Conservation (phyloP, 495 filamentous ascomycete genomes). For the Aspergillus campestris region DNA sequence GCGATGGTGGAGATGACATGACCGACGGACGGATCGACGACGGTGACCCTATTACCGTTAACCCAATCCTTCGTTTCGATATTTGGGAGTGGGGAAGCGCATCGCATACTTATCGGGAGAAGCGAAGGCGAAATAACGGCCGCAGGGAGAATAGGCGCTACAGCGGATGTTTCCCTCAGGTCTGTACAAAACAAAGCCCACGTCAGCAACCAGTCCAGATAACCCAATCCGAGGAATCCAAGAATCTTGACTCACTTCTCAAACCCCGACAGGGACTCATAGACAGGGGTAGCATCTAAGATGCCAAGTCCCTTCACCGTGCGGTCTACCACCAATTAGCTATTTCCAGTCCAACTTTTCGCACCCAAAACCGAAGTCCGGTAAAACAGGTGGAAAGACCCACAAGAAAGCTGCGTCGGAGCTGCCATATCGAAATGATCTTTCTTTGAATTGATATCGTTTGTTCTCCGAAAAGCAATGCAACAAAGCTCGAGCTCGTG, state of each 20-base stretch:
- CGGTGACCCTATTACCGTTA: conserved; percentile 55
- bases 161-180: conserved; percentile 93
- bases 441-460: too few relatives aligned
- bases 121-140: conserved; percentile 92
- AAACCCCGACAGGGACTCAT: conserved; percentile 79
- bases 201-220: conserved; percentile 11
- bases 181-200: conserved; percentile 31
- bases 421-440: conserved; percentile 54
- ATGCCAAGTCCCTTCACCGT: conserved; percentile 94
- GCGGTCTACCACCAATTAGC: conserved; percentile 49
- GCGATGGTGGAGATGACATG: conserved; percentile 65
- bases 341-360: conserved; percentile 3
- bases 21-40: conserved; percentile 75
- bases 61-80: neutral
- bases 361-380: neutral
- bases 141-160: conserved; percentile 87
- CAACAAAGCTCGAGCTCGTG: too few relatives aligned
- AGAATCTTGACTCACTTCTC: conserved; percentile 38
- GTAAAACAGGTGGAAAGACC: conserved; percentile 19
- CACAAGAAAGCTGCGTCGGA: conserved; percentile 84
- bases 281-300: conserved; percentile 81
- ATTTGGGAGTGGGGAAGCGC: neutral
- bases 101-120: conserved; percentile 65
- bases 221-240: neutral
- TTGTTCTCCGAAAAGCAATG: too few relatives aligned